Evolutionary conservation across 2,329 filamentous ascomycete genomes (phyloP).

Genomic region (Juglanconis juglandina): DNA sequence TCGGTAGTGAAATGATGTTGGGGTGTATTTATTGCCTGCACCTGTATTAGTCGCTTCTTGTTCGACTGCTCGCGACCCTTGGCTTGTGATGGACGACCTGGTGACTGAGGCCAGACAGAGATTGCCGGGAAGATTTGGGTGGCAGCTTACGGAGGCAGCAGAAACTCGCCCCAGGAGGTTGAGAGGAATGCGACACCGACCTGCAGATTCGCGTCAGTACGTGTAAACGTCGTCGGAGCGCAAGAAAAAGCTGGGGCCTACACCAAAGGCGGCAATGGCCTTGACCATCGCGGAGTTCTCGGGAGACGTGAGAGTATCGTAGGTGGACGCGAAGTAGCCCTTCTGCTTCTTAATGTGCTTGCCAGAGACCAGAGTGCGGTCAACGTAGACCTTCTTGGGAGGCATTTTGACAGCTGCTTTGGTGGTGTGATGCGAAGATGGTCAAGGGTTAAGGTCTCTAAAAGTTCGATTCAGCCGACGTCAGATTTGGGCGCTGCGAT

Average conservation of each 20-base stretch:
- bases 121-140: neutral
- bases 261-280: slow-evolving; percentile 58
- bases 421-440: slow-evolving; percentile 20
- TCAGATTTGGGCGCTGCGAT: slow-evolving; percentile 8
- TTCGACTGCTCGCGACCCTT: neutral
- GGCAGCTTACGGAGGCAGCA: slow-evolving; percentile 47
- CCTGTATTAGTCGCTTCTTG: neutral
- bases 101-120: neutral
- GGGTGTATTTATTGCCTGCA: neutral
- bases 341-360: slow-evolving; percentile 44
- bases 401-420: slow-evolving; percentile 48
- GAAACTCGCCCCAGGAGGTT: slow-evolving; percentile 55
- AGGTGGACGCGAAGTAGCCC: slow-evolving; percentile 51
- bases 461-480: slow-evolving; percentile 12
- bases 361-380: slow-evolving; percentile 44
- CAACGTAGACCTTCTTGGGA: slow-evolving; percentile 56
- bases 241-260: slow-evolving; percentile 33
- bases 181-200: slow-evolving; percentile 57
- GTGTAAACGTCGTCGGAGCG: neutral
- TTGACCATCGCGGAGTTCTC: slow-evolving; percentile 63
- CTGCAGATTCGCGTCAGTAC: slow-evolving; percentile 29
- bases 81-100: no score
- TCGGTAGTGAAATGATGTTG: neutral
- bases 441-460: slow-evolving; percentile 14
- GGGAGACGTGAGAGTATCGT: slow-evolving; percentile 55